phyloP scores from a whole-genome alignment of 768 basidiomycete species.

The Tricholoma matsutake region DNA sequence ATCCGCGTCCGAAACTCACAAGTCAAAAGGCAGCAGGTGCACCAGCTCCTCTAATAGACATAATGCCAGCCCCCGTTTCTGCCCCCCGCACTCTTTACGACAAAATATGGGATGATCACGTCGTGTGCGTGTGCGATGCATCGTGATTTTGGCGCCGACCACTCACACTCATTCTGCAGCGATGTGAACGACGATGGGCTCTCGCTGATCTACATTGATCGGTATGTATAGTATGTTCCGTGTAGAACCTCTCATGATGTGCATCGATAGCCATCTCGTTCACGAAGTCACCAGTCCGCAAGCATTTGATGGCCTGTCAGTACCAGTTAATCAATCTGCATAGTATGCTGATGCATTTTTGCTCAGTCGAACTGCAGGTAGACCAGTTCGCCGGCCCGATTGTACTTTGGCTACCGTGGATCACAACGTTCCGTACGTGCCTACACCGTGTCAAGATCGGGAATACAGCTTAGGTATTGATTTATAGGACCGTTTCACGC shows the following conservation, averaged over 20 bases:
- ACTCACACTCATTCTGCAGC: conserved; percentile 34
- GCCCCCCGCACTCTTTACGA: conserved; percentile 91
- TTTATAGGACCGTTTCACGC: conserved; percentile 63
- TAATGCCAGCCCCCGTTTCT: conserved; percentile 41
- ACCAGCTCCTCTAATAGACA: conserved; percentile 8
- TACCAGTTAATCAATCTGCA: conserved; percentile 8
- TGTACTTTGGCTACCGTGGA: conserved; percentile 89
- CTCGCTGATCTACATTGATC: conserved; percentile 81
- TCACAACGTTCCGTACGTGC: conserved; percentile 80
- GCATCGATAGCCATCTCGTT: conserved; percentile 50
- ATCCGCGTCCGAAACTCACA: no score
- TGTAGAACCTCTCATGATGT: neutral
- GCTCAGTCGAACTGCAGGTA: conserved; percentile 63
- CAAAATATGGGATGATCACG: conserved; percentile 97
- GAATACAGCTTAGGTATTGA: conserved; percentile 1
- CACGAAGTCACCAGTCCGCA: conserved; percentile 96
- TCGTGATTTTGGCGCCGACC: neutral
- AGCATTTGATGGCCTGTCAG: conserved; percentile 84
- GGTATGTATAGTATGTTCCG: conserved; percentile 37
- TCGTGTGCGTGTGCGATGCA: conserved; percentile 57
- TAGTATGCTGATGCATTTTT: conserved; percentile 11
- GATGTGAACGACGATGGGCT: conserved; percentile 72
- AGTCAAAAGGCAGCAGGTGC: no score
- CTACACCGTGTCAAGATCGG: neutral
- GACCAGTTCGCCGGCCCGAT: conserved; percentile 79